phyloP scores from a whole-genome alignment of 352 stramenopile species.

The Peronospora destructor region DNA sequence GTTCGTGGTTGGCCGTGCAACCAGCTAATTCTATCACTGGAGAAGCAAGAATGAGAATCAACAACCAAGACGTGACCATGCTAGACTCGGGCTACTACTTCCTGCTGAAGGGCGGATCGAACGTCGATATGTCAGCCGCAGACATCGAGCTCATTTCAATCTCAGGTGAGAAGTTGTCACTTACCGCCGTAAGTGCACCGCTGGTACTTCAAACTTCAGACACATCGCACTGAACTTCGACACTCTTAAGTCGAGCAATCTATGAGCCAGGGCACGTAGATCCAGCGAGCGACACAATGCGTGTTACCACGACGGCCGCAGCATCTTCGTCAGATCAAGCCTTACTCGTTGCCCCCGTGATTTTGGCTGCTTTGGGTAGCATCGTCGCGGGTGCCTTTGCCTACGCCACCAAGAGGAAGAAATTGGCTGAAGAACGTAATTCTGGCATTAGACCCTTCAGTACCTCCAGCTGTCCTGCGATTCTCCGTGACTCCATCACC shows the following conservation, averaged over 20 bases:
- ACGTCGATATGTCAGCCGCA: conserved; percentile 27
- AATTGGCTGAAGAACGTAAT: conserved; percentile 6
- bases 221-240: conserved; percentile 1
- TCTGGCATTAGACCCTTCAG: conserved; percentile 10
- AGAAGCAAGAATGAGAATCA: conserved; percentile 31
- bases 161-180: conserved; percentile 41
- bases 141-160: conserved; percentile 40
- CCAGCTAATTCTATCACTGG: conserved; percentile 29
- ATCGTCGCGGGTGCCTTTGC: conserved; percentile 10
- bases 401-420: conserved; percentile 14
- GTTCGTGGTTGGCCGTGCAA: conserved; percentile 38
- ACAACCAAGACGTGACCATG: conserved; percentile 44
- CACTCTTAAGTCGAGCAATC: not conserved
- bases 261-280: conserved; percentile 17
- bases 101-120: conserved; percentile 22
- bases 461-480: conserved; percentile 14
- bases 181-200: conserved; percentile 33
- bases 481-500: conserved; percentile 13
- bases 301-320: conserved; percentile 9
- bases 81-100: conserved; percentile 56
- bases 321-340: not conserved
- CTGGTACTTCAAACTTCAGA: conserved; percentile 25
- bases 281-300: conserved; percentile 1
- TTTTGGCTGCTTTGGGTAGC: conserved; percentile 7
- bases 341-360: conserved; percentile 13